Evolutionary conservation across 805 yeast genomes (phyloP), one percentile per base, ranked within the genome.

Genomic region (Yamadazyma philogaea): DNA sequence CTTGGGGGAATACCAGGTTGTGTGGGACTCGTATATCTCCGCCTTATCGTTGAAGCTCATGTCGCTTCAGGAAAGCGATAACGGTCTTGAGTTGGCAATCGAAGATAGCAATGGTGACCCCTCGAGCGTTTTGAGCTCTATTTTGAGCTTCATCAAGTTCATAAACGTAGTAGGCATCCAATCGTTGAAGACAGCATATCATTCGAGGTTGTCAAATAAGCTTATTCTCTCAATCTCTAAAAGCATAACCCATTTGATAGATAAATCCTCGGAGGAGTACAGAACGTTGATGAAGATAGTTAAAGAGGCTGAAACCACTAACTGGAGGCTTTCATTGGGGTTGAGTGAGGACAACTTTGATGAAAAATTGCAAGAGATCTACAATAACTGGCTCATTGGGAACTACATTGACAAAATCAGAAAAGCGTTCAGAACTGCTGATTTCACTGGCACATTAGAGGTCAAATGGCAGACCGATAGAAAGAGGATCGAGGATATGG

Each of bases 371-470:
- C 50, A 59, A 27, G 50, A 47, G 15, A 51, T 68, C 26, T 55
- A 66, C 43, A 32, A 47, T 27, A 57, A 66, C 36, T 67, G 69
- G 66, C 42, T 60, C 2, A 45, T 57, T 11, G 67, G 65, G 34
- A 60, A 57, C 32, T 66, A 58, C 45, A 60, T 69, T 28, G 56
- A 63, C 31, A 48, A 49, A 37, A 53, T 68, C 15, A 52, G 69
- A 30, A 32, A 39, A 3, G 40, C 51, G 3, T 61, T 59, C 40
- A 42, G 34, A 17, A 47, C 30, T 21, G 36, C 39, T n/a, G 48
- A 53, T 21, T 45, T 54, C 30, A 22, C 39, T 4, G 24, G 34
- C 4, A 40, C 48, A 16, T 43, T 44, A 11, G 53, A 51, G 22
- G 46, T 54, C 18, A 55, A 55, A 24, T 41, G 45, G 30, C 39